Evolutionary conservation across 441 rosid genomes (phyloP).

Genomic region (Erysimum cheiri): DNA sequence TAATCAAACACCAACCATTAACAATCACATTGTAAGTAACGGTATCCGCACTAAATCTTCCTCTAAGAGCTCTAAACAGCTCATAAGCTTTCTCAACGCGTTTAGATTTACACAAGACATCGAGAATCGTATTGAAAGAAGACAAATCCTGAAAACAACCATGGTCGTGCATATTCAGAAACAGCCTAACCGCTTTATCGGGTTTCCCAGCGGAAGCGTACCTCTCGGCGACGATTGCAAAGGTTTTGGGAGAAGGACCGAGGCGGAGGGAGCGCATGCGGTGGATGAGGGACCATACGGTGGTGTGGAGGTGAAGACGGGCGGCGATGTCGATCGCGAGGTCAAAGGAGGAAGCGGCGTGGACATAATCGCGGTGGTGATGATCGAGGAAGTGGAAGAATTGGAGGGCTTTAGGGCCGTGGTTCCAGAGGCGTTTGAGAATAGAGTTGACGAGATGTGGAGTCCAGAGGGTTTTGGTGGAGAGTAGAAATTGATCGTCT

Average conservation of each 20-base stretch:
- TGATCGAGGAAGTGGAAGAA: constrained; percentile 68
- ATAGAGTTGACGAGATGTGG: constrained; percentile 68
- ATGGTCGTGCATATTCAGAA: constrained; percentile 82
- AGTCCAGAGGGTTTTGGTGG: constrained; percentile 60
- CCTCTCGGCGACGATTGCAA: constrained; percentile 82
- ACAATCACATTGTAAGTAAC: constrained; percentile 79
- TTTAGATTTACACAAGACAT: constrained; percentile 73
- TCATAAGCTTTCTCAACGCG: constrained; percentile 79
- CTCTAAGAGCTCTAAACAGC: constrained; percentile 64
- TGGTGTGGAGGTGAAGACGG: constrained; percentile 65
- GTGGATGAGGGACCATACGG: constrained; percentile 61
- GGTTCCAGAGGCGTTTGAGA: constrained; percentile 85
- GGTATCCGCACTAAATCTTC: constrained; percentile 72
- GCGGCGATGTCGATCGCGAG: constrained; percentile 87
- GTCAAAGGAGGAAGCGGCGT: constrained; percentile 76
- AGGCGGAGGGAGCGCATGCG: constrained; percentile 77
- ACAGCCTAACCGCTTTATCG: constrained; percentile 68
- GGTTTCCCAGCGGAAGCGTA: constrained; percentile 74
- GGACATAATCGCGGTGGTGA: constrained; percentile 60
- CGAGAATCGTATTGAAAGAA: constrained; percentile 85
- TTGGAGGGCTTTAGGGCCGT: constrained; percentile 82
- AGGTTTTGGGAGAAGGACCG: constrained; percentile 71
- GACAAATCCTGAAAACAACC: constrained; percentile 74
- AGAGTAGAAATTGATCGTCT: constrained; percentile 49
- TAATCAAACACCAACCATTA: constrained; percentile 91